A percentile compares a stretch with the other conserved stretches of the same genome.
phyloP scores from a whole-genome alignment of 2,329 filamentous ascomycete species.

The Arthroderma sp. region DNA sequence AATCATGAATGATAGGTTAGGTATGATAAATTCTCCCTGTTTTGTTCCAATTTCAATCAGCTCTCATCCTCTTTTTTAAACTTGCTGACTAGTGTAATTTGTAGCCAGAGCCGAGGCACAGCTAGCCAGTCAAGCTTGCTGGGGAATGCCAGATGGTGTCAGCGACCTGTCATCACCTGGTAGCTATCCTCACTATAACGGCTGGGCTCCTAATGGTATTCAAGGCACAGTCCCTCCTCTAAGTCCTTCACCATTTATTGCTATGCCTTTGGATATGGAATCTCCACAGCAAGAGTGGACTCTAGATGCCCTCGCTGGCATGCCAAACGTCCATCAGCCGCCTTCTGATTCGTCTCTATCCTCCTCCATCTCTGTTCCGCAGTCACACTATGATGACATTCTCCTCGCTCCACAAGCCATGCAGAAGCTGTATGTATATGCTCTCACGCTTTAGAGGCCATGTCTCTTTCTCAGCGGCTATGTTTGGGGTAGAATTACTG shows the following conservation, averaged over 20 bases:
- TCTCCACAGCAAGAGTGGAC: slow-evolving; percentile 3
- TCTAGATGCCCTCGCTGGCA: background rate
- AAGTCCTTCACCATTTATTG: slow-evolving; percentile 1
- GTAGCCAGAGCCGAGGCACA: slow-evolving; percentile 2
- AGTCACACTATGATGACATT: slow-evolving; percentile 1
- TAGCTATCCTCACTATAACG: background rate
- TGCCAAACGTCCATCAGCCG: slow-evolving; percentile 1
- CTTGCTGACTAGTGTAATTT: too few relatives aligned
- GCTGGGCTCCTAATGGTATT: background rate
- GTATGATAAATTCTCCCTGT: background rate
- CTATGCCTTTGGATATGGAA: slow-evolving; percentile 2
- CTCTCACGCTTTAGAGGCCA: background rate
- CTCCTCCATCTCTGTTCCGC: slow-evolving; percentile 1
- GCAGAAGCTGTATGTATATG: slow-evolving; percentile 1
- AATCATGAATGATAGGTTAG: slow-evolving; percentile 3
- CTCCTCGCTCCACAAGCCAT: slow-evolving; percentile 1
- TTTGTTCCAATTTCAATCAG: background rate
- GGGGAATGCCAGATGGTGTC: background rate
- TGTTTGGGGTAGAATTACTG: too few relatives aligned
- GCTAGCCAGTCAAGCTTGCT: slow-evolving; percentile 2
- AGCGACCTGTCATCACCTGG: background rate
- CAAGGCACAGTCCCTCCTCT: background rate
- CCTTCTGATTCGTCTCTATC: slow-evolving; percentile 1
- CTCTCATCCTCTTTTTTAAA: background rate
- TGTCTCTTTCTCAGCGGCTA: background rate